Evolutionary conservation across 1,284 basidiomycete genomes (phyloP).

Genomic region (Irpex rosettiformis): DNA sequence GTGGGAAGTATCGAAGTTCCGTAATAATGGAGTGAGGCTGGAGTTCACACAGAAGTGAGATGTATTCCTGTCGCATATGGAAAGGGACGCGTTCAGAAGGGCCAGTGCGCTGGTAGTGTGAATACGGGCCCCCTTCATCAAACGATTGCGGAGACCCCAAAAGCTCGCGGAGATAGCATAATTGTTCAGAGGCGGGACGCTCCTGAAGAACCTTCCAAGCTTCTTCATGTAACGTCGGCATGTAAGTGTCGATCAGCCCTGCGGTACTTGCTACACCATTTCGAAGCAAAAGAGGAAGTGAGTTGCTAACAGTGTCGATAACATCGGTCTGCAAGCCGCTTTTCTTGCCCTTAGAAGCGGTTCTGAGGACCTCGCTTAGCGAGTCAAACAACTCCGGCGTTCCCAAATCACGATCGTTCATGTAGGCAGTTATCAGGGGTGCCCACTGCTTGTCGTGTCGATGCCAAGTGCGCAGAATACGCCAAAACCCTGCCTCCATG

Average conservation of each 20-base stretch:
- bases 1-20: constrained; percentile 59
- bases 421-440: constrained; percentile 65
- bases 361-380: constrained; percentile 60
- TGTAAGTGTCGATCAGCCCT: constrained; percentile 66
- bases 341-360: constrained; percentile 42
- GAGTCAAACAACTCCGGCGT: constrained; percentile 59
- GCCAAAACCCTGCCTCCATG: constrained; percentile 83
- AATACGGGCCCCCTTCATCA: constrained; percentile 37
- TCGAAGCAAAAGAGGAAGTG: constrained; percentile 64
- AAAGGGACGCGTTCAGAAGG: constrained; percentile 44
- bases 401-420: constrained; percentile 74
- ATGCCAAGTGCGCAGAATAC: constrained; percentile 84
- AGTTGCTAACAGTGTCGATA: constrained; percentile 44
- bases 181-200: constrained; percentile 52
- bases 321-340: constrained; percentile 52
- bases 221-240: constrained; percentile 59
- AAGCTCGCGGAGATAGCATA: constrained; percentile 78
- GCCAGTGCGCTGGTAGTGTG: constrained; percentile 19
- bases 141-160: constrained; percentile 55
- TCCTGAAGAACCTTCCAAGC: constrained; percentile 48
- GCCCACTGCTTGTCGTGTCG: constrained; percentile 77
- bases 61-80: constrained; percentile 57
- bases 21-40: constrained; percentile 66
- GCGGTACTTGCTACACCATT: constrained; percentile 68
- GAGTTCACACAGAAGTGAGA: constrained; percentile 71